Conservation (phyloP, 2,329 filamentous ascomycete genomes). For the Pseudogymnoascus pannorum region DNA sequence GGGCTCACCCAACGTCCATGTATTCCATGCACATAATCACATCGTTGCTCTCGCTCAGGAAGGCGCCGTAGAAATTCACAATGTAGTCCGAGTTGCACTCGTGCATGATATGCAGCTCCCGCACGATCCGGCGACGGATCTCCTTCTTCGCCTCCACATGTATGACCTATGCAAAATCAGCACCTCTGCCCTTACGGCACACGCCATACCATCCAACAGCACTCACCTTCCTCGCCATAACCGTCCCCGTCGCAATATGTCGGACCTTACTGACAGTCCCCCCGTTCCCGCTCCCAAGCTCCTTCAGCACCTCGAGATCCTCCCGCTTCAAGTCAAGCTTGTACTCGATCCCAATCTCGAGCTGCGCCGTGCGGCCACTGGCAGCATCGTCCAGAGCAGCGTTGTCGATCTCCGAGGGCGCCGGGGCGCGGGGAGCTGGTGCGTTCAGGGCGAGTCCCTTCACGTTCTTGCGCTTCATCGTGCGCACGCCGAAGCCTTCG, state of each 20-base stretch:
- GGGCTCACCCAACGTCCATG: conserved; percentile 93
- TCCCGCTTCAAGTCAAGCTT: conserved; percentile 86
- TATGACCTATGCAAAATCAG: conserved; percentile 60
- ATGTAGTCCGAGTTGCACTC: conserved; percentile 96
- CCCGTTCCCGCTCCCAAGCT: conserved; percentile 91
- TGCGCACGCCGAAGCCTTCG: conserved; percentile 58
- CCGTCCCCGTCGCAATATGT: conserved; percentile 86
- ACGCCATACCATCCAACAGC: background rate
- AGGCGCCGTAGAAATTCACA: conserved; percentile 95
- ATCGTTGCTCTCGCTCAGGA: conserved; percentile 92
- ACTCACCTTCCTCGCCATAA: conserved; percentile 93
- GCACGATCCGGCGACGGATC: conserved; percentile 91
- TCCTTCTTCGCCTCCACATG: conserved; percentile 97
- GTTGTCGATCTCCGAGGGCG: conserved; percentile 55
- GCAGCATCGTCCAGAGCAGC: conserved; percentile 44
- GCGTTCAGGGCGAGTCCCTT: conserved; percentile 88
- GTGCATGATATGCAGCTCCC: conserved; percentile 97
- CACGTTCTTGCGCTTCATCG: conserved; percentile 98
- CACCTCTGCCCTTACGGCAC: background rate
- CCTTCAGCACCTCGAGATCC: conserved; percentile 86
- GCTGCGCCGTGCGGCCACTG: conserved; percentile 52
- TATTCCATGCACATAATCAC: conserved; percentile 99
- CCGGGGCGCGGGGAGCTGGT: conserved; percentile 62
- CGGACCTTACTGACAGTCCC: conserved; percentile 97
- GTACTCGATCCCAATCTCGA: conserved; percentile 97